Evolutionary conservation across 148 eudicot genomes (phyloP).

Genomic region (Heliamphora exappendiculata): DNA sequence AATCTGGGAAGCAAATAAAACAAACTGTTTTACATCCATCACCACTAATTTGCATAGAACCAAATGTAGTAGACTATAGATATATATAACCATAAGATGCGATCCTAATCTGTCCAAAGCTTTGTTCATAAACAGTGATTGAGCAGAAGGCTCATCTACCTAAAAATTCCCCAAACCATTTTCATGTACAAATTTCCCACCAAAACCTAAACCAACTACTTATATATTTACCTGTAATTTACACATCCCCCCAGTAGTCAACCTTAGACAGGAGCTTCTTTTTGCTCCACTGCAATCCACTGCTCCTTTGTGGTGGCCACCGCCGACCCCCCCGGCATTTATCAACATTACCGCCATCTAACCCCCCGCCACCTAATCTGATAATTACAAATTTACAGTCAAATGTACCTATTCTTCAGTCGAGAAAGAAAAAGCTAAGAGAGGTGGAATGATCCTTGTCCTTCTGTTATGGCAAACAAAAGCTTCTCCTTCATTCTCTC

Average conservation of each 20-base stretch:
- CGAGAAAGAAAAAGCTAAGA: slow-evolving; percentile 31
- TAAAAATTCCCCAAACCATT: neutral
- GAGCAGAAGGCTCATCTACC: neutral
- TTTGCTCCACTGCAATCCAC: slow-evolving; percentile 1
- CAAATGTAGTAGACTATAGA: no score
- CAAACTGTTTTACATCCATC: no score
- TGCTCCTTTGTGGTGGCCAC: neutral
- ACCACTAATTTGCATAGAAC: no score
- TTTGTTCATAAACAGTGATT: neutral
- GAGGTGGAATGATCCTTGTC: slow-evolving; percentile 94
- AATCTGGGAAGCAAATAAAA: no score
- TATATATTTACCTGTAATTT: neutral
- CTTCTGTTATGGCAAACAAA: slow-evolving; percentile 78
- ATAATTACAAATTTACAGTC: slow-evolving; percentile 41
- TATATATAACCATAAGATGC: no score
- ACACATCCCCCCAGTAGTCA: neutral
- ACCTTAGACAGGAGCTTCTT: slow-evolving; percentile 8
- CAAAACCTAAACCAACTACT: slow-evolving; percentile 4
- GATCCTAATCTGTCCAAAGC: neutral
- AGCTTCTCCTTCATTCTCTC: slow-evolving; percentile 87
- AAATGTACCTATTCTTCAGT: slow-evolving; percentile 15
- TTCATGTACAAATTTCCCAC: slow-evolving; percentile 15
- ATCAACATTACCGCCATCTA: slow-evolving; percentile 10
- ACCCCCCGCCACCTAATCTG: slow-evolving; percentile 25
- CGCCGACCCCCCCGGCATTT: neutral